Evolutionary conservation across 345 rosid genomes (phyloP), one percentile per base, ranked within the genome.

Genomic region (Camelina hispida): DNA sequence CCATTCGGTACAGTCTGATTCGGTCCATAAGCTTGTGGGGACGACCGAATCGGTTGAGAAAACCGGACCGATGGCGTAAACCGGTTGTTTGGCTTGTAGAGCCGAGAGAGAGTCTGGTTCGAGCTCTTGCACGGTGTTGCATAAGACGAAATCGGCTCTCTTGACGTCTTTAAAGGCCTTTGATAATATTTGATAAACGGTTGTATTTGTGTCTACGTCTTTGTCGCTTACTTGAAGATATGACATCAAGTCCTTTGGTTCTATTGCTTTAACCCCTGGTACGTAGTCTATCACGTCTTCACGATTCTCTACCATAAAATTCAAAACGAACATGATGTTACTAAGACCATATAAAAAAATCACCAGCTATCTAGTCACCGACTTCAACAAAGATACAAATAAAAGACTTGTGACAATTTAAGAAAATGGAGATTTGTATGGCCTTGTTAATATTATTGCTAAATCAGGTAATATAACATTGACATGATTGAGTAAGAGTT

Each of bases 1-100:
- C 93, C 90, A 86, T n/a, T 81, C 82, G 44, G 70, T 79, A 74
- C 88, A 88, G 15, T 86, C 75, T 4, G 92, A 87, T 72, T 87
- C 92, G 0, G 91, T 59, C 94, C 97, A 87, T 2, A 91, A 69
- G 84, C 89, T 89, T 2, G 87, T 87, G 56, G 88, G 80, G 61
- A 88, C 85, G 6, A 60, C 56, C 1, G 83, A 65, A 52, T 69
- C 9, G 52, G 80, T 61, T 78, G 89, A 85, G 80, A 85, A 84
- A 37, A 87, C 72, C 62, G 93, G 91, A 15, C 97, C 92, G 8
- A 89, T 82, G 2, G 93, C 79, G 7, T 86, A 88, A 74, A 68
- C 82, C 2, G 87, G 75, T 47, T 76, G 77, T 11, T 81, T 65
- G 74, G 69, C 78, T 59, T 79, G 80, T 30, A 91, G 62, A 67